A percentile compares a stretch with the other conserved stretches of the same genome.
These are phyloP conservation scores for Kurtzmaniella cleridarum DNA, from an alignment of 805 yeast genomes.

Conservation along the genomic window DNA sequence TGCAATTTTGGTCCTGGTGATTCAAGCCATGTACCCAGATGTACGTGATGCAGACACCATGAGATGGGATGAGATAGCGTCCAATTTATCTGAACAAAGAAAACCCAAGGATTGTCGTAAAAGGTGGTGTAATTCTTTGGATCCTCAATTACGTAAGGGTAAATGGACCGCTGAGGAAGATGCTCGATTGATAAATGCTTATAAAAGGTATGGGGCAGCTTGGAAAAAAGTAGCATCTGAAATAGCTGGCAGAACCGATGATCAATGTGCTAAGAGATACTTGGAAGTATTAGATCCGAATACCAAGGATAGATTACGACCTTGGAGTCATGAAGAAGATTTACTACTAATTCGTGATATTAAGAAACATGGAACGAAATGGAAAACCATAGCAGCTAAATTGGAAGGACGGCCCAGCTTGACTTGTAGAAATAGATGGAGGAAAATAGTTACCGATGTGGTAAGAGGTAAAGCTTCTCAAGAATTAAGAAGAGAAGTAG, in stretches of 20 bases:
- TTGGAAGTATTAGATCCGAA: conserved; percentile 83
- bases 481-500: conserved; percentile 23
- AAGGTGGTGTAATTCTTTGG: conserved; percentile 81
- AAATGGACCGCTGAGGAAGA: conserved; percentile 86
- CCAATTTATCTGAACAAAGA: conserved; percentile 40
- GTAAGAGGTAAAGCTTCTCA: conserved; percentile 59
- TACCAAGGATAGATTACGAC: conserved; percentile 68
- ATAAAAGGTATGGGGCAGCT: conserved; percentile 62
- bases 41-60: conserved; percentile 35
- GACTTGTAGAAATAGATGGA: conserved; percentile 90
- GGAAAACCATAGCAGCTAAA: conserved; percentile 74
- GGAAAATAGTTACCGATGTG: conserved; percentile 74
- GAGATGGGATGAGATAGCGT: conserved; percentile 59
- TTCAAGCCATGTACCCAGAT: conserved; percentile 30
- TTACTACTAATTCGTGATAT: conserved; percentile 61
- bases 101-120: conserved; percentile 81
- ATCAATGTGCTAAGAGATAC: conserved; percentile 90
- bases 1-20: conserved; percentile 38
- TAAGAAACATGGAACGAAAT: conserved; percentile 72
- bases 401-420: conserved; percentile 80
- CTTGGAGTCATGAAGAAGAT: conserved; percentile 81
- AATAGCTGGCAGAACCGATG: conserved; percentile 84
- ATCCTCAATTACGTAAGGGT: conserved; percentile 78
- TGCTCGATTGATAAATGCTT: conserved; percentile 55
- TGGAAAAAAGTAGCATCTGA: conserved; percentile 82